Base-by-base conservation (phyloP, 164 flowering plant species). In the Macadamia tetraphylla region DNA sequence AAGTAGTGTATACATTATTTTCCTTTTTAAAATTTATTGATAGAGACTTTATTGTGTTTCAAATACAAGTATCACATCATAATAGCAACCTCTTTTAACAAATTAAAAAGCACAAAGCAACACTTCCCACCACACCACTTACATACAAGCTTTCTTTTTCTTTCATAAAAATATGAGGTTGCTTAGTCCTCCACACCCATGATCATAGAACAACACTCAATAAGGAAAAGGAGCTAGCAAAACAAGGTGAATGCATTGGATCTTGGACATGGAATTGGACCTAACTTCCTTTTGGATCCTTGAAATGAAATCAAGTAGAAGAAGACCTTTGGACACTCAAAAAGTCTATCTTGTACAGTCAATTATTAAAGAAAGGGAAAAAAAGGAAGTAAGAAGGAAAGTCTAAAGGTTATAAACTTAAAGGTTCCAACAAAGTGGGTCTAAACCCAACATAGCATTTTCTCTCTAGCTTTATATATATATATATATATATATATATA, bases 161-260 rank as follows among this genome's bases (percentile, higher is more conserved):
- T 17, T 58, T 10, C 49, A 51, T 43, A 31, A 49, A 44, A 66
- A 62, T 52, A 52, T 43, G 67, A 69, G 40, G 58, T 62, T 43
- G 64, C 15, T 49, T 4, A 10, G 15, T 32, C 58, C 53, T 73
- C 71, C 68, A 29, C 68, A 49, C 68, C 53, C 64, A 63, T 73
- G 52, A 64, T 69, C 67, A 65, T 43, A 62, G 67, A 42, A 64
- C 57, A 56, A 64, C 43, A 63, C 15, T 62, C 40, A 29, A 59
- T 63, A 56, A 60, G 17, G 44, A 14, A 67, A 49, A 62, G 60
- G 55, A 53, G 0, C 23, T 23, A 23, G 29, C 55, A 42, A 66
- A 30, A 40, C 18, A 58, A 53, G 71, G 53, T 58, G 72, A 73
- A 75, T 80, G 69, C 81, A 74, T 68, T 82, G 80, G 67, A 79